Base-by-base conservation (phyloP, 2,329 filamentous ascomycete species). In the Pseudogymnoascus sp. region DNA sequence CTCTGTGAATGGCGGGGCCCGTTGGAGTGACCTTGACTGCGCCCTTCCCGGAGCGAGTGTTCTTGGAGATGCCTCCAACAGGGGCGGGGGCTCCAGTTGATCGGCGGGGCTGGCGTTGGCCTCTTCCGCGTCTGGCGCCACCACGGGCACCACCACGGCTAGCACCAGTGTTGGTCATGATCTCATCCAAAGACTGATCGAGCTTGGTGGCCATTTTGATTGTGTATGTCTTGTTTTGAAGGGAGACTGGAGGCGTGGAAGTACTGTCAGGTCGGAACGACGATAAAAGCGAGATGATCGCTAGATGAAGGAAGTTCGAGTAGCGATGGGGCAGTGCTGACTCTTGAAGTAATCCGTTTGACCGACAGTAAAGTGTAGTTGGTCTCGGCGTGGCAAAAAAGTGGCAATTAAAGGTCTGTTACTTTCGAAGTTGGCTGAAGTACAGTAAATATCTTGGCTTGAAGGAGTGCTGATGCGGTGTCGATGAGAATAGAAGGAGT, bases 121-220 rank as follows among this genome's bases (percentile, higher is more conserved):
- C 60, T 63, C 70, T 71, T 26, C 71, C 68, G 67, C 78, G 77
- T 70, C 81, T 80, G 63, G 77, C 77, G 65, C 77, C 76, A 65
- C 65, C 65, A 61, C 65, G 65, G 28, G 37, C 64, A 41, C 43
- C 60, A 43, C 68, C 63, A 41, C 69, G 66, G 59, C 4, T 53
- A 28, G 38, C 35, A 33, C 50, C 46, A 26, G 62, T 61, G 74
- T 87, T 89, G 76, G 89, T 91, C 82, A 96, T 88, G 79, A 99
- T 97, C 80, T 97, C 92, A 77, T 98, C 95, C 70, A 99, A 90
- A 81, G 92, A 93, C 82, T 96, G 89, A 78, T 97, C 92, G 75
- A 99, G 89, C 82, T 97, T 97, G 81, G 86, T 89, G 82, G 91
- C 91, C 92, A 96, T 96, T 70, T 71, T 89, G 78, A 73, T 63